Conservation (phyloP, 2,329 filamentous ascomycete genomes). For the Plenodomus lindquistii region DNA sequence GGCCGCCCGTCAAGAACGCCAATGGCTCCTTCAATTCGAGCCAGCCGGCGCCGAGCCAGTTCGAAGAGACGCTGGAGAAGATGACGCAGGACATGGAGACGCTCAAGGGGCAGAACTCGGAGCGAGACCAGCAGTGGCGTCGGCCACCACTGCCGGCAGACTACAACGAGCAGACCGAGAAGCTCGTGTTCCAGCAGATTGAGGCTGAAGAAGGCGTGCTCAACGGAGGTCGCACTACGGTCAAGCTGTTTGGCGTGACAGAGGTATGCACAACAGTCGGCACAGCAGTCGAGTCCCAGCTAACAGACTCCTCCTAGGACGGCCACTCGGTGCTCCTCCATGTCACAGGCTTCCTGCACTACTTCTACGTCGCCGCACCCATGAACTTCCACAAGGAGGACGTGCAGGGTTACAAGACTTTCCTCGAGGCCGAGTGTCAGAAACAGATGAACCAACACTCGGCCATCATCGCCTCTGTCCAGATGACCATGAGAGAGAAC, state of each 20-base stretch:
- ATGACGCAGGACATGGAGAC: slow-evolving; percentile 90
- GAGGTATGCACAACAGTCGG: slow-evolving; percentile 55
- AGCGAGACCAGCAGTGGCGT: slow-evolving; percentile 93
- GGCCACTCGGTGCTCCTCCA: slow-evolving; percentile 94
- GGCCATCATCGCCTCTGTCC: slow-evolving; percentile 76
- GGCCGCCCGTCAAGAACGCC: slow-evolving; percentile 66
- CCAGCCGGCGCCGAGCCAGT: slow-evolving; percentile 86
- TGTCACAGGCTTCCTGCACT: slow-evolving; percentile 94
- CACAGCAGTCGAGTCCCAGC: not conserved
- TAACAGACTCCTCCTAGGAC: slow-evolving; percentile 43
- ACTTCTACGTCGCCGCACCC: slow-evolving; percentile 90
- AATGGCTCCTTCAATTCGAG: slow-evolving; percentile 63
- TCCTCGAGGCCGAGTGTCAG: slow-evolving; percentile 77
- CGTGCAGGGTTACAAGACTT: slow-evolving; percentile 76
- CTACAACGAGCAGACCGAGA: slow-evolving; percentile 68
- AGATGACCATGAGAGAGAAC: slow-evolving; percentile 83
- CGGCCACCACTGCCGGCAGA: slow-evolving; percentile 60
- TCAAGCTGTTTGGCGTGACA: slow-evolving; percentile 94
- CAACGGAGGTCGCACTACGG: slow-evolving; percentile 72
- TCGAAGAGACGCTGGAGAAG: slow-evolving; percentile 95
- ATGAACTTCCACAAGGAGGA: slow-evolving; percentile 78
- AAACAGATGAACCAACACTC: slow-evolving; percentile 59
- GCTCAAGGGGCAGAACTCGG: slow-evolving; percentile 82
- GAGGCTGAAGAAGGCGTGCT: slow-evolving; percentile 90
- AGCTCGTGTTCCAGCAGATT: slow-evolving; percentile 90